These are phyloP conservation scores for Penicillium brevicompactum DNA, from an alignment of 2,329 filamentous ascomycete species.

Conservation along the genomic window DNA sequence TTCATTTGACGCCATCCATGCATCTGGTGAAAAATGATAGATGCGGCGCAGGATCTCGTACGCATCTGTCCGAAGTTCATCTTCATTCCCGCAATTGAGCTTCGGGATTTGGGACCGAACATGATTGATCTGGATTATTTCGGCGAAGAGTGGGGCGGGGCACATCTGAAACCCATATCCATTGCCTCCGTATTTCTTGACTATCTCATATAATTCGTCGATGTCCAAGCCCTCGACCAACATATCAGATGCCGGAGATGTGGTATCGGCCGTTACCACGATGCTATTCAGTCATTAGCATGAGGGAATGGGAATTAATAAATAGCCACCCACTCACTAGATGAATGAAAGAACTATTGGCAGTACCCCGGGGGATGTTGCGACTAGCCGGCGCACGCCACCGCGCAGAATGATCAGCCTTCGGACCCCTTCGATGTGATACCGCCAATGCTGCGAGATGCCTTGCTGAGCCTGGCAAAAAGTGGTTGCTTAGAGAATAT, in stretches of 20 bases:
- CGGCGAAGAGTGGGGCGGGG: slow-evolving; percentile 35
- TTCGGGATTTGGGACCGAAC: slow-evolving; percentile 26
- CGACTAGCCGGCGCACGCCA: not conserved
- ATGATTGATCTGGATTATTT: slow-evolving; percentile 41
- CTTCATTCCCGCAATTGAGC: not conserved
- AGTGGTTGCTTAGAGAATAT: no score
- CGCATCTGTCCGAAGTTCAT: not conserved
- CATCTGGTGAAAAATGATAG: not conserved
- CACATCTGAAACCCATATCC: slow-evolving; percentile 30
- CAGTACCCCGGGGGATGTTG: not conserved
- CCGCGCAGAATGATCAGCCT: not conserved
- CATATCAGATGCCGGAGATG: not conserved
- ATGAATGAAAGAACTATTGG: not conserved
- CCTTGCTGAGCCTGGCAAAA: not conserved
- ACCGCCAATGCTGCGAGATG: not conserved
- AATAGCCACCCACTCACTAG: not conserved
- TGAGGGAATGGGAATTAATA: not conserved
- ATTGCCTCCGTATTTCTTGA: slow-evolving; percentile 22
- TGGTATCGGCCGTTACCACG: not conserved
- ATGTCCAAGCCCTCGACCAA: not conserved
- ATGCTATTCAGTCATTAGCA: not conserved
- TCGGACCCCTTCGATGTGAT: not conserved
- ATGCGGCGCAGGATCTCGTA: not conserved
- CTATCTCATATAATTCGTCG: no score
- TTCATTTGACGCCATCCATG: not conserved